A percentile compares a stretch with the other conserved stretches of the same genome.
Evolutionary conservation across 306 rosid species (phyloP).

Genomic region (Citrullus amarus): DNA sequence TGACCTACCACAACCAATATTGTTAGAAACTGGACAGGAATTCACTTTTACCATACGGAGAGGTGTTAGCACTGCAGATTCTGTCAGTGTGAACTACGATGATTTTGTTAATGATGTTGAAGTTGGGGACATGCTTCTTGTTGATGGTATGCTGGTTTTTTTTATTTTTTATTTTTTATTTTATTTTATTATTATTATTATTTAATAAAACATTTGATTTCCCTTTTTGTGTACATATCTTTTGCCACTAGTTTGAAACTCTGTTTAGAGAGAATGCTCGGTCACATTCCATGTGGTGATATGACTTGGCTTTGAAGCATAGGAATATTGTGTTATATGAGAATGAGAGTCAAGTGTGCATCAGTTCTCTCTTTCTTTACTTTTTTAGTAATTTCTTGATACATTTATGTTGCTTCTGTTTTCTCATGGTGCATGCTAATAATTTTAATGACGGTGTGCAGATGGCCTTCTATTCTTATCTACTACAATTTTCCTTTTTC

Average conservation of each 20-base stretch:
- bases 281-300: not conserved
- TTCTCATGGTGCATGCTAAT: not conserved
- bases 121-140: conserved; percentile 79
- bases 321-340: not conserved
- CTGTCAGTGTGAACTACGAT: conserved; percentile 90
- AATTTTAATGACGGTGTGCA: not conserved
- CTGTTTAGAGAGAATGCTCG: not conserved
- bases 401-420: not conserved
- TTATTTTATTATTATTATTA: no score
- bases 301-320: not conserved
- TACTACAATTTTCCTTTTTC: not conserved
- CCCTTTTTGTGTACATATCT: not conserved
- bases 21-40: conserved; percentile 52
- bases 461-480: not conserved
- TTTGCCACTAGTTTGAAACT: not conserved
- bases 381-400: not conserved
- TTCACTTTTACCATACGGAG: conserved; percentile 80
- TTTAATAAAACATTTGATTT: not conserved
- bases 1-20: conserved; percentile 73
- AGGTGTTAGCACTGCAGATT: conserved; percentile 66
- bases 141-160: conserved; percentile 46
- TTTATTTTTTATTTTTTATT: not conserved
- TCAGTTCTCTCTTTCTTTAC: not conserved
- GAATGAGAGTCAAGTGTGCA: not conserved
- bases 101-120: conserved; percentile 88